A percentile compares a stretch with the other conserved stretches of the same genome.
Conservation (phyloP, 495 filamentous ascomycete genomes). For the Penicillium psychrofluorescens region DNA sequence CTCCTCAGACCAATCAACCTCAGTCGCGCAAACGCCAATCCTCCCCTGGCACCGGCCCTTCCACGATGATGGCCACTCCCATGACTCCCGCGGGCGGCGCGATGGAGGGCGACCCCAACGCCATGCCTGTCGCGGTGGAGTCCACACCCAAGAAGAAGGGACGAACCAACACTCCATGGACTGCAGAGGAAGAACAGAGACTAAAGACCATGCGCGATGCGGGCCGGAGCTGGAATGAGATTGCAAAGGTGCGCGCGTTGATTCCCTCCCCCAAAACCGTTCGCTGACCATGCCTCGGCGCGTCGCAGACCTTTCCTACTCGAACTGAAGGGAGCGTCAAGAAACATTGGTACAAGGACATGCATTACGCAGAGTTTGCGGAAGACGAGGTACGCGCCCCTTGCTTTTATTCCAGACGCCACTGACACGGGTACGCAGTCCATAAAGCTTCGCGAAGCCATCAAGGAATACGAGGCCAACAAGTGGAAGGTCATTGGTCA, state of each 20-base stretch:
- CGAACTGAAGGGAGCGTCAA: conserved; percentile 96
- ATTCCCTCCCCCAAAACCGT: neutral
- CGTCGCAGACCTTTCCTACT: conserved; percentile 72
- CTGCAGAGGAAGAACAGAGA: conserved; percentile 84
- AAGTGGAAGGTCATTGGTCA: conserved; percentile 97
- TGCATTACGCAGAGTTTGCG: conserved; percentile 98
- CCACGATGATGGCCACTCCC: conserved; percentile 27
- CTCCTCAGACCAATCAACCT: conserved; percentile 3
- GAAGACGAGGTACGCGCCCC: conserved; percentile 79
- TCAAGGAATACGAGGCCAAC: conserved; percentile 97
- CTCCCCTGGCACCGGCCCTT: conserved; percentile 26
- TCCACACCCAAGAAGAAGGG: conserved; percentile 77
- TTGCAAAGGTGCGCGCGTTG: conserved; percentile 67
- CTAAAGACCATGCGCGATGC: conserved; percentile 90
- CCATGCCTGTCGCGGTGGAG: conserved; percentile 24
- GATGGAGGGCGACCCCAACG: conserved; percentile 24
- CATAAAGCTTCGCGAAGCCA: conserved; percentile 78
- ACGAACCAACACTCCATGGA: conserved; percentile 96
- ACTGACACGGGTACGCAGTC: conserved; percentile 50
- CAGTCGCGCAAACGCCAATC: conserved; percentile 38
- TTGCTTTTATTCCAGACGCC: neutral
- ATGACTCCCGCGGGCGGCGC: conserved; percentile 18
- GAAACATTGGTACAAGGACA: conserved; percentile 99
- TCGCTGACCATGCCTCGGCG: conserved; percentile 10
- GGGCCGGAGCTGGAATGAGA: conserved; percentile 92